Evolutionary conservation across 2,329 filamentous ascomycete genomes (phyloP), one percentile per base, ranked within the genome.

Genomic region (Mollisiaceae sp.): DNA sequence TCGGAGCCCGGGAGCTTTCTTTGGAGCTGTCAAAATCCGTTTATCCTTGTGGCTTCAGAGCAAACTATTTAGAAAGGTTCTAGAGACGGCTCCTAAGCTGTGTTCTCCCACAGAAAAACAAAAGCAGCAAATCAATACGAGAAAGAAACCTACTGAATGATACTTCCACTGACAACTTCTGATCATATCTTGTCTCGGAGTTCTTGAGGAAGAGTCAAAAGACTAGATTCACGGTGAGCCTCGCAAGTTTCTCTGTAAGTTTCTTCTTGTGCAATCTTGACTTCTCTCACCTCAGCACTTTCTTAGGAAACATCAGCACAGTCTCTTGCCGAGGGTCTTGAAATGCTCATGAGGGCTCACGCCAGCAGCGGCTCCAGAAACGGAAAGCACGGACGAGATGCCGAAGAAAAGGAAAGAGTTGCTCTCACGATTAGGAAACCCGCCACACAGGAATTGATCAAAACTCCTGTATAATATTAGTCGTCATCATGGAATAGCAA

Each of bases 121-220:
- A 41, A 18, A 41, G 3, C 15, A 4, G 15, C 38, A 41, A 18
- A 41, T 47, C 4, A 47, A 2, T 9, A 45, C 11, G 2, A 39
- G 39, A 32, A 27, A 22, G 2, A 47, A 9, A 2, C 43, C 20
- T 22, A 47, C 43, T n/a, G 50, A 14, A 54, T 35, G 24, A 35
- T 8, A 12, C 32, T 27, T 11, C 27, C 50, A 15, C 12, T 35
- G 24, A 32, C 22, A 27, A 18, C 50, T 15, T 54, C 50, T 18
- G 22, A 11, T 24, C 24, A 54, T 4, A 60, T 60, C 27, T 60
- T 60, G 43, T 60, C 58, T 36, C 58, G 27, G n/a, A 60, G 15
- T 27, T 60, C 58, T 32, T 41, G 39, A 50, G 58, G 58, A 15
- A 60, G 43, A 6, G 41, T 35, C 41, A 60, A 38, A n/a, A 60